Evolutionary conservation across 2,329 filamentous ascomycete genomes (phyloP).

Genomic region (Verruconis gallopava): DNA sequence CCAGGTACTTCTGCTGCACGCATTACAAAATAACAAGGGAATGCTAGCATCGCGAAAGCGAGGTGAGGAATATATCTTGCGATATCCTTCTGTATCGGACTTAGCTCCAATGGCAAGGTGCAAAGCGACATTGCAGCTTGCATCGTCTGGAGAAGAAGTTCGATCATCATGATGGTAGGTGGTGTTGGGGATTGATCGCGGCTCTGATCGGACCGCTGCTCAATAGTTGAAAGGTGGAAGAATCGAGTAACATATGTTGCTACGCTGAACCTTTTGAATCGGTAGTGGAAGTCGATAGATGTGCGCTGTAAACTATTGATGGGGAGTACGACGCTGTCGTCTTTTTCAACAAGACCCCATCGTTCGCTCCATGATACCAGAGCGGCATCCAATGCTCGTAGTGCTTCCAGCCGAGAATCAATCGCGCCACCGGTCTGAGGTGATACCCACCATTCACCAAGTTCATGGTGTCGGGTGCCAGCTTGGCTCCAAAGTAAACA

Average conservation of each 20-base stretch:
- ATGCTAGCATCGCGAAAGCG: neutral
- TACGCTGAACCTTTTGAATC: neutral
- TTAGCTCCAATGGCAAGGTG: neutral
- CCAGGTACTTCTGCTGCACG: neutral
- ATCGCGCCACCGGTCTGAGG: neutral
- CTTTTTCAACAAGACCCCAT: neutral
- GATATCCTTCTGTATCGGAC: neutral
- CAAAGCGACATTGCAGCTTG: neutral
- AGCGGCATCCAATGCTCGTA: neutral
- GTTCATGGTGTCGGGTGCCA: neutral
- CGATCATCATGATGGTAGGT: neutral
- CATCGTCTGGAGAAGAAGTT: neutral
- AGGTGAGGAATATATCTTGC: neutral
- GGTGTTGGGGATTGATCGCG: neutral
- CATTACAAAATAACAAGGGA: neutral
- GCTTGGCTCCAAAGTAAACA: neutral
- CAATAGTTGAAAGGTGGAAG: slow-evolving; percentile 1
- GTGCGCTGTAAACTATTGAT: neutral
- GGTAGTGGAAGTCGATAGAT: neutral
- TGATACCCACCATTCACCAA: neutral
- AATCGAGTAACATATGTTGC: neutral
- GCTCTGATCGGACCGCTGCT: neutral
- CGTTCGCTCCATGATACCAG: neutral
- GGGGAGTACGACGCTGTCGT: neutral
- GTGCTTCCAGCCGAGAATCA: neutral